Conservation (phyloP, 192 early-diverging fungal genomes). For the Backusella sp. region DNA sequence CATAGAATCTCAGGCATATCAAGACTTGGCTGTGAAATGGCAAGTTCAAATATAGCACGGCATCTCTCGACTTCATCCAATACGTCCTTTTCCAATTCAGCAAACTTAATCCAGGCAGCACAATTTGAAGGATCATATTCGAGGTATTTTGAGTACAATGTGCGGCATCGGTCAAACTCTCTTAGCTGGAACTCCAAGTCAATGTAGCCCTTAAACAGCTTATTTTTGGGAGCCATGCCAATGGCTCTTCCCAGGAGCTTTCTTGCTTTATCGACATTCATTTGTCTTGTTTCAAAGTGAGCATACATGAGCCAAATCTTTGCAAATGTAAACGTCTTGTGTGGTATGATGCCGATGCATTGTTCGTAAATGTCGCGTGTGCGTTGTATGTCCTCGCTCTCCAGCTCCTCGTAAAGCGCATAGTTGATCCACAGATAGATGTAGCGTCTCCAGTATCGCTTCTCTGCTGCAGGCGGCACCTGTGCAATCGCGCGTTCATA, state of each 20-base stretch:
- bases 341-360: slow-evolving; percentile 86
- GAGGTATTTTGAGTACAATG: slow-evolving; percentile 88
- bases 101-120: slow-evolving; percentile 95
- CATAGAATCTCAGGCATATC: slow-evolving; percentile 99
- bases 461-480: slow-evolving; percentile 81
- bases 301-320: slow-evolving; percentile 97
- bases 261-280: slow-evolving; percentile 72
- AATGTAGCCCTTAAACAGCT: slow-evolving; percentile 95
- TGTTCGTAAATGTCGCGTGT: slow-evolving; percentile 82
- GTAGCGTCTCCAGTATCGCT: slow-evolving; percentile 94
- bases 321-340: slow-evolving; percentile 93
- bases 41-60: slow-evolving; percentile 89
- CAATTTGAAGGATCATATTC: slow-evolving; percentile 86
- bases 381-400: slow-evolving; percentile 75
- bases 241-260: slow-evolving; percentile 82
- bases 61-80: slow-evolving; percentile 85
- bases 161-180: slow-evolving; percentile 92
- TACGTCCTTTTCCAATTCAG: slow-evolving; percentile 76
- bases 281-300: slow-evolving; percentile 83
- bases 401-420: slow-evolving; percentile 92
- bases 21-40: slow-evolving; percentile 81
- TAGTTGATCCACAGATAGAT: slow-evolving; percentile 99
- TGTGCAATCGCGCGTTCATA: slow-evolving; percentile 96
- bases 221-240: slow-evolving; percentile 89
- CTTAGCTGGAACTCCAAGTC: slow-evolving; percentile 91